Conservation (phyloP, 1,284 basidiomycete genomes). For the Ceratobasidium sp. region DNA sequence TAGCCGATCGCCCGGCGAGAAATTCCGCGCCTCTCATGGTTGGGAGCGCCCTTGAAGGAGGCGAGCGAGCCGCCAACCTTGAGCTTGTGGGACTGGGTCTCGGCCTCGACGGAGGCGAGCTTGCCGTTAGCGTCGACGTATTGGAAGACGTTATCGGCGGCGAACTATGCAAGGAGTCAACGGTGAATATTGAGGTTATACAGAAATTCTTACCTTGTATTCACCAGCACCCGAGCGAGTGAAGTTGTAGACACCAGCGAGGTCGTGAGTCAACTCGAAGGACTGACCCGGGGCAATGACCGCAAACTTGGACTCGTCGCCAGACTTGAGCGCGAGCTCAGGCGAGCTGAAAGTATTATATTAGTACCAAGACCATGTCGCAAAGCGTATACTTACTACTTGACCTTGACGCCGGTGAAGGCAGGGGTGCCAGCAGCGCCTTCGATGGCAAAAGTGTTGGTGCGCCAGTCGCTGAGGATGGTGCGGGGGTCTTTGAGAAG, state of each 20-base stretch:
- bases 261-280: constrained; percentile 36
- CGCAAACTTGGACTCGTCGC: constrained; percentile 22
- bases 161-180: constrained; percentile 1
- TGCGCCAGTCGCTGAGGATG: constrained; percentile 49
- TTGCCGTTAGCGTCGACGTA: constrained; percentile 27
- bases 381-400: constrained; percentile 30
- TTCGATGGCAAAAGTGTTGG: constrained; percentile 54
- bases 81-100: constrained; percentile 29
- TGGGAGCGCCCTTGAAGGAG: constrained; percentile 20
- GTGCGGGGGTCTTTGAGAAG: constrained; percentile 32
- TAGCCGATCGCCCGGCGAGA: constrained; percentile 27
- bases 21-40: not conserved
- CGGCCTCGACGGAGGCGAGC: constrained; percentile 25
- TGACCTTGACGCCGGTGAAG: constrained; percentile 33
- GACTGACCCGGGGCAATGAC: constrained; percentile 40
- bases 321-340: constrained; percentile 16
- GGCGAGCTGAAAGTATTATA: constrained; percentile 25
- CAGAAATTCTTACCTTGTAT: constrained; percentile 10
- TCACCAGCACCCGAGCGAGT: constrained; percentile 33
- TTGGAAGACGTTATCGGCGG: constrained; percentile 34
- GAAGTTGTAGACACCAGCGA: constrained; percentile 41
- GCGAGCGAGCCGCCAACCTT: constrained; percentile 35
- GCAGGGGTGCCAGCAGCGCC: constrained; percentile 9
- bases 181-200: not conserved
- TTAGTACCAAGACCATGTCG: not conserved